Percentiles rank a stretch among this genome's conserved stretches.
Evolutionary conservation across 306 rosid genomes (phyloP).

Genomic region (Neltuma alba): DNA sequence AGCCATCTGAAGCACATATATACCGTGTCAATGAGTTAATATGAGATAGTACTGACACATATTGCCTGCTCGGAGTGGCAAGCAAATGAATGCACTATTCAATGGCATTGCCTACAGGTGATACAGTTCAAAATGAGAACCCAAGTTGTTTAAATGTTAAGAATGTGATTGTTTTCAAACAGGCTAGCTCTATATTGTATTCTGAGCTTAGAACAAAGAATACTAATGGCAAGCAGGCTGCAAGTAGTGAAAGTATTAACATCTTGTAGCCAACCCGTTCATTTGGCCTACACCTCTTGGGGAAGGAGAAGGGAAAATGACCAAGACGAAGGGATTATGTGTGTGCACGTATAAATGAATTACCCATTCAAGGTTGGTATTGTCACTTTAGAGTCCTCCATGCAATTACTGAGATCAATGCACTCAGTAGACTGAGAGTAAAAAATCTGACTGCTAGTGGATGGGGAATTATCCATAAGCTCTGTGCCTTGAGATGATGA

Average conservation of each 20-base stretch:
- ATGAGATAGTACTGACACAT: conserved; percentile 11
- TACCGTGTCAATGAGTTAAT: background rate
- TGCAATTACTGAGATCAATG: conserved; percentile 76
- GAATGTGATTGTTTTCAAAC: background rate
- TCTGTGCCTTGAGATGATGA: conserved; percentile 34
- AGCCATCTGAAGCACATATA: conserved; percentile 77
- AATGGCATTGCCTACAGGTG: conserved; percentile 12
- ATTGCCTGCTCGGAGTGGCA: conserved; percentile 2
- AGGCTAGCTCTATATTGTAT: background rate
- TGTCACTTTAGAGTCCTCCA: conserved; percentile 72
- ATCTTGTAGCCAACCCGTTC: conserved; percentile 4
- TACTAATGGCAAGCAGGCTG: background rate
- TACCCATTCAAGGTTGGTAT: conserved; percentile 94
- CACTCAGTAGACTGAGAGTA: conserved; percentile 46
- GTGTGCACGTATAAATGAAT: background rate
- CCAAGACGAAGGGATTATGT: background rate
- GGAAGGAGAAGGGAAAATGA: background rate
- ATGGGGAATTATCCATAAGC: conserved; percentile 26
- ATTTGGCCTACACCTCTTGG: conserved; percentile 9
- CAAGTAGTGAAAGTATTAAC: conserved; percentile 19
- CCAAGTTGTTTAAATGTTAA: background rate
- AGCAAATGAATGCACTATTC: conserved; percentile 20
- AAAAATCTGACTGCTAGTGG: conserved; percentile 19
- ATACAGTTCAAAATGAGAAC: conserved; percentile 21
- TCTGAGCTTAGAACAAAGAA: conserved; percentile 15